Evolutionary conservation across 208 protist genomes (phyloP).

Genomic region (Trypanosoma conorhini): DNA sequence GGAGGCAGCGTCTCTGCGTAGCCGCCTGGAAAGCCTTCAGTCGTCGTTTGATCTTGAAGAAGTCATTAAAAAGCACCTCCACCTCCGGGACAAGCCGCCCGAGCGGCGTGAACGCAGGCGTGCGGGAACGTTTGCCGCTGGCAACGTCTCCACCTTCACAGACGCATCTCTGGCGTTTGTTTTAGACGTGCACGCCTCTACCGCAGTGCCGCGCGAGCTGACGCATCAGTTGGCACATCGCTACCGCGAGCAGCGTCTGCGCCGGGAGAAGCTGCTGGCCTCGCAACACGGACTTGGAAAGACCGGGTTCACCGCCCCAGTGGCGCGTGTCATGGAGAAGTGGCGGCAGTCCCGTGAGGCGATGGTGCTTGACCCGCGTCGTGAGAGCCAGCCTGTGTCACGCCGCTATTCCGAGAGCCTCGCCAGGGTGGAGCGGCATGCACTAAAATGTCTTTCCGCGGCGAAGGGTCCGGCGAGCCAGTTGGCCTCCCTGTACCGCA

Average conservation of each 20-base stretch:
- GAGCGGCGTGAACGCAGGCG: conserved; percentile 10
- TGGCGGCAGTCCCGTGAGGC: conserved; percentile 69
- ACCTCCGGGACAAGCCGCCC: background rate
- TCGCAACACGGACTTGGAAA: conserved; percentile 59
- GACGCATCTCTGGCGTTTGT: conserved; percentile 27
- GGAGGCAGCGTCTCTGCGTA: conserved; percentile 12
- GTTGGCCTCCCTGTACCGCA: background rate
- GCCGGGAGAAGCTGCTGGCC: conserved; percentile 46
- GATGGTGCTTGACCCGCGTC: conserved; percentile 52
- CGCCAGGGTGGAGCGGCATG: conserved; percentile 45
- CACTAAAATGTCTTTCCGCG: conserved; percentile 37
- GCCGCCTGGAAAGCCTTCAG: conserved; percentile 7
- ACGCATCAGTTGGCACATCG: conserved; percentile 35
- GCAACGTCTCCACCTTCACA: background rate
- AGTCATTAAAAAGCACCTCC: conserved; percentile 12
- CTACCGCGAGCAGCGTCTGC: conserved; percentile 54
- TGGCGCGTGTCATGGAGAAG: conserved; percentile 49
- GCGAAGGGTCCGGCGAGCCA: background rate
- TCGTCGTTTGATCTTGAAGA: conserved; percentile 17
- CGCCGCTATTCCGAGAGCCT: conserved; percentile 45
- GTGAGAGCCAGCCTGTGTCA: conserved; percentile 57
- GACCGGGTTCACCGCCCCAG: conserved; percentile 46
- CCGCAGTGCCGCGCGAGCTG: conserved; percentile 42
- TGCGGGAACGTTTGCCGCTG: background rate
- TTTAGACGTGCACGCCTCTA: conserved; percentile 27